Conservation (phyloP, 2,329 filamentous ascomycete species). For the Xylaria sp. region DNA sequence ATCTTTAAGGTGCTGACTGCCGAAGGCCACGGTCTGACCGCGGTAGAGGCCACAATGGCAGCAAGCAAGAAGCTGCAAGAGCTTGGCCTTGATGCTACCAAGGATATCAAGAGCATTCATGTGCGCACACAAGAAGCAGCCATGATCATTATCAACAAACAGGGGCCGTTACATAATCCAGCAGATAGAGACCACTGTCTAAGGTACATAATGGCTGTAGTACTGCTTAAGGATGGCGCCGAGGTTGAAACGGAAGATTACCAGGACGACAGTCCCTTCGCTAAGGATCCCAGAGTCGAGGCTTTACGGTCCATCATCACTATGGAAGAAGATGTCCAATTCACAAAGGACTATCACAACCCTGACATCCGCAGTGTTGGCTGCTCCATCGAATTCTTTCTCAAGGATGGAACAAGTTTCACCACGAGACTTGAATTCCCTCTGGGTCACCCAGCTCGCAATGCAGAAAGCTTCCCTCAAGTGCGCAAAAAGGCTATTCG, state of each 20-base stretch:
- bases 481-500: conserved; percentile 34
- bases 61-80: conserved; percentile 31
- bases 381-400: conserved; percentile 29
- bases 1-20: conserved; percentile 40
- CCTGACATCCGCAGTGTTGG: conserved; percentile 34
- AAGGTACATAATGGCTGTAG: conserved; percentile 40
- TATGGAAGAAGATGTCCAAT: conserved; percentile 37
- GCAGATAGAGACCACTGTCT: conserved; percentile 43
- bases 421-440: conserved; percentile 32
- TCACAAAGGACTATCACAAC: conserved; percentile 39
- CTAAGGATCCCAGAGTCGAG: conserved; percentile 34
- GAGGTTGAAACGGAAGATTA: conserved; percentile 36
- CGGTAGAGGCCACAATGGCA: conserved; percentile 36
- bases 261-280: conserved; percentile 38
- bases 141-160: conserved; percentile 42
- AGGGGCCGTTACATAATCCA: conserved; percentile 38
- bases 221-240: conserved; percentile 36
- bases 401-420: conserved; percentile 33
- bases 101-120: conserved; percentile 37
- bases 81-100: conserved; percentile 24
- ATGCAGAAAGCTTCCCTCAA: conserved; percentile 26
- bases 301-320: conserved; percentile 33
- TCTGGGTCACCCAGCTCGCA: conserved; percentile 30
- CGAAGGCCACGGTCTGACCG: conserved; percentile 38
- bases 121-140: conserved; percentile 35